Evolutionary conservation across 176 grass and related monocot species (phyloP), one percentile per base, ranked within the genome.

Genomic region (Juncus effusus): DNA sequence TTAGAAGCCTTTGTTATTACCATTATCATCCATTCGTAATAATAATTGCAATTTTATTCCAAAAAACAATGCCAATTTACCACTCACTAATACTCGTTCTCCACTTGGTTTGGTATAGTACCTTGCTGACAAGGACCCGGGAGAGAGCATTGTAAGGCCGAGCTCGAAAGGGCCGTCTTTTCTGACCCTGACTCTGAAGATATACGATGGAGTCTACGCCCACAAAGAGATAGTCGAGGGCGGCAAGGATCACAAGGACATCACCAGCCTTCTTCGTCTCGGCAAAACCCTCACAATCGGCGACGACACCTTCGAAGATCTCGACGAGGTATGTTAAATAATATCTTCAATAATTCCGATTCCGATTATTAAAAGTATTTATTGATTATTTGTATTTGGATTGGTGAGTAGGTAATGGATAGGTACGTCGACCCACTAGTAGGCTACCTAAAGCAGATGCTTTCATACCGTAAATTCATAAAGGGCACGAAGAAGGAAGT

Each of bases 301-400:
- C 58, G 80, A 85, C 64, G 95, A 99, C 62, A 94, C 82, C 60
- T 99, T 94, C 80, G 89, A 99, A 85, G 95, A 99, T 86, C 95
- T 99, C 54, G 89, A 99, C 54, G 95, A 99, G 95, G 95, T 99
- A 62, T 14, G 51, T 67, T 45, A 67, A 52, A 69, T 47, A 7
- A 60, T 50, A 41, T 49, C 66, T 60, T 68, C 38, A 51, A 56
- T 47, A 47, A 47, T 47, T 9, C 9, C 58, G 4, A 47, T 47
- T 9, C 9, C 58, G 4, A 3, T 59, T 10, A 10, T 60, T 53
- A 28, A 72, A 59, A 72, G n/a, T 15, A 6, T 54, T 71, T 44
- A 41, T 71, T 57, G 42, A 10, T 39, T 6, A 16, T 72, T 5
- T 42, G 16, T 28, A 8, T 36, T 36, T 72, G 14, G 40, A 13